phyloP scores from a whole-genome alignment of 2,329 filamentous ascomycete genomes.

The Rhinocladiella similis region DNA sequence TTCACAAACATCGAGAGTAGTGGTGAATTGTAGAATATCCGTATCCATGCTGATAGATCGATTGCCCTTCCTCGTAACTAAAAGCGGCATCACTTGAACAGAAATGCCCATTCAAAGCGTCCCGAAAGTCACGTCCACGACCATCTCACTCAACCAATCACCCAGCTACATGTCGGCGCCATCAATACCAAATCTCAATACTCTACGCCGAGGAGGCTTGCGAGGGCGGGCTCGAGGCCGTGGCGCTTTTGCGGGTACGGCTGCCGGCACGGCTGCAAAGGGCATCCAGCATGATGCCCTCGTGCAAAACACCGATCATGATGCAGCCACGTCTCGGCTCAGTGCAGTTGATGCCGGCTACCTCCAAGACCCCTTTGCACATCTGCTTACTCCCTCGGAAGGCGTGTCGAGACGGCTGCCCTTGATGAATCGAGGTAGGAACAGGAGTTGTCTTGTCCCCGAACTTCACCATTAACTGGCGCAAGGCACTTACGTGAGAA shows the following conservation, averaged over 20 bases:
- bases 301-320: constrained; percentile 86
- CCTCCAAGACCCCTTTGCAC: constrained; percentile 76
- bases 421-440: constrained; percentile 86
- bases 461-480: constrained; percentile 10
- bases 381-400: constrained; percentile 41
- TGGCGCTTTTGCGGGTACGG: constrained; percentile 42
- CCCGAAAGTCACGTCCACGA: too few relatives aligned
- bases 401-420: constrained; percentile 67
- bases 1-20: too few relatives aligned
- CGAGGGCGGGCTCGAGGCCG: constrained; percentile 51
- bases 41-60: too few relatives aligned
- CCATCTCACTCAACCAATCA: background rate
- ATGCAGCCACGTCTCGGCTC: constrained; percentile 83
- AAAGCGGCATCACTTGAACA: too few relatives aligned
- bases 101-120: too few relatives aligned
- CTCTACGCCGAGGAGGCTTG: constrained; percentile 55
- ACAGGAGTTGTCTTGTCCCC: background rate
- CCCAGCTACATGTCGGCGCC: constrained; percentile 61
- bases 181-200: constrained; percentile 76
- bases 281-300: constrained; percentile 57
- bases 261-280: constrained; percentile 14
- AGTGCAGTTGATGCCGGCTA: constrained; percentile 88
- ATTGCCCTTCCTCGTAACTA: too few relatives aligned
- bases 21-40: too few relatives aligned
- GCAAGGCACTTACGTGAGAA: constrained; percentile 87